These are phyloP conservation scores for Wickerhamomyces sp. DNA, from an alignment of 1,139 yeast genomes.

Conservation along the genomic window DNA sequence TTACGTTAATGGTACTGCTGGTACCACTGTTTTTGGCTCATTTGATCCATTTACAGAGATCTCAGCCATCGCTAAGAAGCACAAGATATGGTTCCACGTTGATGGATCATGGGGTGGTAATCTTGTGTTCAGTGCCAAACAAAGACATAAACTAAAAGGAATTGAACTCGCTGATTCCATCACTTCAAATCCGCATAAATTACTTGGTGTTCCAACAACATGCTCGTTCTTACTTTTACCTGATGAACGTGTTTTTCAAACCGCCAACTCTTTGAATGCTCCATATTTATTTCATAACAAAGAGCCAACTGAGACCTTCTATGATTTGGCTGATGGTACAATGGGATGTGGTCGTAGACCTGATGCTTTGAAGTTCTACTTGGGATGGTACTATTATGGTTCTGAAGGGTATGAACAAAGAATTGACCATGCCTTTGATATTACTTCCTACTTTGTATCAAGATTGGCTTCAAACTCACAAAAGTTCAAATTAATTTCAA, in stretches of 20 bases:
- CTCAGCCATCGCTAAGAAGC: constrained; percentile 45
- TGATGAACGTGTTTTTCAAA: constrained; percentile 58
- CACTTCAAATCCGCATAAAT: constrained; percentile 83
- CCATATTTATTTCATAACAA: constrained; percentile 76
- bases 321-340: constrained; percentile 83
- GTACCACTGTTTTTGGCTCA: constrained; percentile 85
- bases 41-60: constrained; percentile 65
- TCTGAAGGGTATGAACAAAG: constrained; percentile 49
- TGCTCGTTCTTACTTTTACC: constrained; percentile 78
- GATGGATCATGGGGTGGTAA: constrained; percentile 96
- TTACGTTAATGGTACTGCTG: constrained; percentile 80
- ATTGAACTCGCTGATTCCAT: constrained; percentile 67
- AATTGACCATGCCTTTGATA: constrained; percentile 66
- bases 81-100: constrained; percentile 70
- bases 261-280: constrained; percentile 71
- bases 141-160: constrained; percentile 49
- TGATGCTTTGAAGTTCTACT: constrained; percentile 72
- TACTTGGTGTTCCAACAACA: constrained; percentile 87
- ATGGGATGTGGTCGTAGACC: constrained; percentile 92
- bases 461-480: constrained; percentile 29
- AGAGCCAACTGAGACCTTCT: constrained; percentile 38
- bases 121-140: constrained; percentile 57
- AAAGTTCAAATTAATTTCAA: constrained; percentile 49
- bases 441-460: constrained; percentile 56
- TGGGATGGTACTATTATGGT: constrained; percentile 83